Conservation (phyloP, 495 filamentous ascomycete species). For the Articulospora tetracladia region DNA sequence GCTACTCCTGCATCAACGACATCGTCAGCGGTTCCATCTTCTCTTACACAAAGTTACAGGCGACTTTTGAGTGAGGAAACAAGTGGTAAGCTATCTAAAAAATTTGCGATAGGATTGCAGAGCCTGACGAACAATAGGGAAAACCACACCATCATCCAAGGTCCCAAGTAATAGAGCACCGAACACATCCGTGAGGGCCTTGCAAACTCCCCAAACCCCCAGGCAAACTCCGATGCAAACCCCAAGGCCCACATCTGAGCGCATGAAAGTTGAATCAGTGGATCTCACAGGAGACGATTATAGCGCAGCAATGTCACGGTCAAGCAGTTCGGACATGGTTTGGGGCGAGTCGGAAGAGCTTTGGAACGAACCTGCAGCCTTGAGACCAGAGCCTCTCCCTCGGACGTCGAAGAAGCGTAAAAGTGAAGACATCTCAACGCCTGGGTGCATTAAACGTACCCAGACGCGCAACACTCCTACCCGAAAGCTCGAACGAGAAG, state of each 20-base stretch:
- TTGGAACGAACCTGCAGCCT: slow-evolving; percentile 58
- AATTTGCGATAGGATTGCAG: slow-evolving; percentile 13
- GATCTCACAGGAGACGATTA: slow-evolving; percentile 65
- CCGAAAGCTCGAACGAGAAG: background rate
- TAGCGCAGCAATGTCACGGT: slow-evolving; percentile 36
- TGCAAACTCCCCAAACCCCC: slow-evolving; percentile 22
- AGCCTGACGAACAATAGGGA: background rate
- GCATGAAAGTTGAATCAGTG: slow-evolving; percentile 51
- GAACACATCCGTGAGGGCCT: background rate
- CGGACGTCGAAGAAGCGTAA: slow-evolving; percentile 59
- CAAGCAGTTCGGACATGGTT: slow-evolving; percentile 28
- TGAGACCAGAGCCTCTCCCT: slow-evolving; percentile 33
- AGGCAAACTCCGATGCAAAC: slow-evolving; percentile 23
- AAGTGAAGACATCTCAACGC: slow-evolving; percentile 59
- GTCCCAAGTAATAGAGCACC: background rate
- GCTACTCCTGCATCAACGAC: slow-evolving; percentile 38
- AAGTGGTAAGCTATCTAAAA: slow-evolving; percentile 11
- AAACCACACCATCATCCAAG: slow-evolving; percentile 12
- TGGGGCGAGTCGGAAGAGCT: slow-evolving; percentile 50
- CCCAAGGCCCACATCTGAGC: slow-evolving; percentile 16
- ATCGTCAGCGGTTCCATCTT: slow-evolving; percentile 32
- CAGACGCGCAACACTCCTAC: background rate
- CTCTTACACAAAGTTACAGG: slow-evolving; percentile 35
- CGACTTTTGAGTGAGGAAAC: slow-evolving; percentile 18
- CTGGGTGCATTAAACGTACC: slow-evolving; percentile 16